Percentiles rank a stretch among this genome's conserved stretches.
Conservation (phyloP, 176 grass and related monocot species). For the Juncus inflexus region DNA sequence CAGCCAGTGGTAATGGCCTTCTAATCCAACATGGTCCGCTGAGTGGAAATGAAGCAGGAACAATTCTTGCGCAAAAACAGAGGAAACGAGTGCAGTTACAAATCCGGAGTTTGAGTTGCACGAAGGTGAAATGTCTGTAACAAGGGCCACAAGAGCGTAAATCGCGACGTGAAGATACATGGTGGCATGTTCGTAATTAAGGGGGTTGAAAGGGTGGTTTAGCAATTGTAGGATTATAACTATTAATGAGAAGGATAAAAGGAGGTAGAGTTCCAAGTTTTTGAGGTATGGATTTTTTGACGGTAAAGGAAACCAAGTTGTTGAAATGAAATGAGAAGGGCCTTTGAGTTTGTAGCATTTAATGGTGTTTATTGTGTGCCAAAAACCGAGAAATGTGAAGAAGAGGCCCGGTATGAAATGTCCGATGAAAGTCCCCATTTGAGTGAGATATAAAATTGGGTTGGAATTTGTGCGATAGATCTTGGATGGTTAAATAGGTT, state of each 20-base stretch:
- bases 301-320: slow-evolving; percentile 60
- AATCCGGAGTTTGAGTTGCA: slow-evolving; percentile 22
- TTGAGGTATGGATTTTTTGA: slow-evolving; percentile 33
- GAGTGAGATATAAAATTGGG: not conserved
- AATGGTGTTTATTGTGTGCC: slow-evolving; percentile 65
- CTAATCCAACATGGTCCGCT: slow-evolving; percentile 55
- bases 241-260: slow-evolving; percentile 58
- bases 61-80: slow-evolving; percentile 72
- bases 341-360: slow-evolving; percentile 62
- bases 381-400: slow-evolving; percentile 73
- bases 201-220: slow-evolving; percentile 41
- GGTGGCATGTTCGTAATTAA: slow-evolving; percentile 79
- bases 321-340: slow-evolving; percentile 51
- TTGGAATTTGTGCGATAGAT: not conserved
- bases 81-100: slow-evolving; percentile 54
- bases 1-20: slow-evolving; percentile 93
- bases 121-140: slow-evolving; percentile 32
- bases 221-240: slow-evolving; percentile 55
- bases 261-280: slow-evolving; percentile 72
- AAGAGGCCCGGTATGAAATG: slow-evolving; percentile 60
- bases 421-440: slow-evolving; percentile 70
- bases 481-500: slow-evolving; percentile 24
- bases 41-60: slow-evolving; percentile 76
- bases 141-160: slow-evolving; percentile 52
- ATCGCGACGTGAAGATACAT: slow-evolving; percentile 82